Base-by-base conservation (phyloP, 305 asterid species). In the Fraxinus floribunda region DNA sequence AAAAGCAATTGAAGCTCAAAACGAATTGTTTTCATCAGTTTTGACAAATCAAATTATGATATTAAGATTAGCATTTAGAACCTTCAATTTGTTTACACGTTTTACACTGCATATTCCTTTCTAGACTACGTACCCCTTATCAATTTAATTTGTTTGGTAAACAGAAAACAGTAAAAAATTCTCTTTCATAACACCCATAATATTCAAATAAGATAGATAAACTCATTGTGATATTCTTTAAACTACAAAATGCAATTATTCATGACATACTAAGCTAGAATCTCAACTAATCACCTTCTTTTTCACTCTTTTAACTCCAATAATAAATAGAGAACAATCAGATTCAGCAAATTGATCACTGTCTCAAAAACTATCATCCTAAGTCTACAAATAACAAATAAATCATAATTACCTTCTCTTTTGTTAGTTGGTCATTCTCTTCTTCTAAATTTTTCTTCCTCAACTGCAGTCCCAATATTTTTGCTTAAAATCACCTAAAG, bases 401-500 rank as follows among this genome's bases (percentile, higher is more conserved):
- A 62, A 82, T 70, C 77, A 16, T 34, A 62, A 39, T 82, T 83
- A 94, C 99, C 97, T 84, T 90, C 85, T 93, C 97, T 87, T 83
- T 89, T 83, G 91, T 68, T 30, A 94, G 83, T 84, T 73, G 91
- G 85, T 88, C 94, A 60, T 94, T 94, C 85, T 95, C 97, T 88
- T 94, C 95, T 86, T 94, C 98, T 57, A 95, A 87, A 80, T 84
- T 87, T 87, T 86, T 84, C 20, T 90, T 94, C 94, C 94, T 91
- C 0, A 94, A 82, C 87, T 94, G 98, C 89, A 95, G 80, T 75
- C 92, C 98, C 79, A 88, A 46, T 46, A 46, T 46, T 46, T 89
- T 89, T 92, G 98, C 98, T 98, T 94, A 85, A 77, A 81, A 78
- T 20, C 76, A 77, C 44, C 20, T 71, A 76, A 60, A 70, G 77